phyloP scores from a whole-genome alignment of 257 asterid species.

The Nicotiana obtusifolia region DNA sequence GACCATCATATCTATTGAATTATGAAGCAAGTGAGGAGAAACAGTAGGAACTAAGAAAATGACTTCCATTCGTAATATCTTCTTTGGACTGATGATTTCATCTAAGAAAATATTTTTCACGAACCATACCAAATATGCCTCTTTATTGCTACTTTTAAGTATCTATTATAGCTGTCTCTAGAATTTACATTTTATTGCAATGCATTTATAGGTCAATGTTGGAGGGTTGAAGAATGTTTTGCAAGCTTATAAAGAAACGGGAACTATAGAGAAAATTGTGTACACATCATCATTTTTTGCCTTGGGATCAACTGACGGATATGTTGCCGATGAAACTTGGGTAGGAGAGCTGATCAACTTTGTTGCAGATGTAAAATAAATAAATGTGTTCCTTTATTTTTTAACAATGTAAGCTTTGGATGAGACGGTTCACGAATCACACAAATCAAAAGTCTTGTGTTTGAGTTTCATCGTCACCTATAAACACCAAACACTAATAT shows the following conservation, averaged over 20 bases:
- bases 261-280: constrained; percentile 57
- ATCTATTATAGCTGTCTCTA: neutral
- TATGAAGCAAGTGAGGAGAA: too few species aligned
- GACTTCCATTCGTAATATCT: neutral
- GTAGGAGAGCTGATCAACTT: constrained; percentile 22
- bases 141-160: neutral
- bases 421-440: neutral
- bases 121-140: neutral
- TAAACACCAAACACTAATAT: neutral
- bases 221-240: constrained; percentile 84
- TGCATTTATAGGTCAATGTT: constrained; percentile 58
- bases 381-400: neutral
- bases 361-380: neutral
- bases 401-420: neutral
- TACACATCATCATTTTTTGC: constrained; percentile 94
- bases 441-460: neutral
- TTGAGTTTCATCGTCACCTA: neutral
- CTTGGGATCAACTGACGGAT: constrained; percentile 81
- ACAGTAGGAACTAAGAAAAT: neutral
- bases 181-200: neutral
- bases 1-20: neutral
- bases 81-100: too few species aligned
- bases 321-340: constrained; percentile 71
- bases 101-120: too few species aligned
- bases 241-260: constrained; percentile 54